Base-by-base conservation (phyloP, 2,329 filamentous ascomycete genomes). In the Pseudogymnoascus sp. region DNA sequence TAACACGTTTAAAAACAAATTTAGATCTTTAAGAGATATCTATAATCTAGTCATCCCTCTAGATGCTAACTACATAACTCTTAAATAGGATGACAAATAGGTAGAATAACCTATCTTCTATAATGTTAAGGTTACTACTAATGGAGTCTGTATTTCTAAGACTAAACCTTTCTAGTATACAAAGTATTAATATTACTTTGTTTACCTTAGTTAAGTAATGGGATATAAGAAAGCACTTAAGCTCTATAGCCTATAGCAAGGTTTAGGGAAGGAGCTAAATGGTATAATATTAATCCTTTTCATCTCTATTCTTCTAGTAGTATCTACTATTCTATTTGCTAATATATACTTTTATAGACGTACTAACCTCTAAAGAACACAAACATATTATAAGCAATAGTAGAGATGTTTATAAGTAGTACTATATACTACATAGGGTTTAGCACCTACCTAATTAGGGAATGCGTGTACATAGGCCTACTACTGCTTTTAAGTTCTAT, bases 131-230 rank as follows among this genome's bases (percentile, higher is more conserved):
- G 8, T 62, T 31, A 68, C 65, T 63, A 7, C 39, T 19, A 66
- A 39, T 60, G 60, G 64, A 61, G 43, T 70, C 48, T 43, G 60
- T 16, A 65, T 73, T 48, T 69, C 67, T 43, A 63, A 70, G 61
- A 68, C 66, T 14, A 67, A 68, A 62, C 39, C 63, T 23, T 70
- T 79, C 10, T 73, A 76, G 64, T 81, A 81, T 63, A 74, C 65
- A 63, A 78, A 79, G 71, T 74, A 23, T 74, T 73, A 28, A 75
- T 75, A 64, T 71, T 62, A 48, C 76, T 66, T 25, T 72, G 73
- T 64, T 75, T 77, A 61, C 75, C 69, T 69, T 75, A 72, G 45
- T 69, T 72, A 48, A 74, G 68, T 62, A 2, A 65, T 63, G 61
- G 63, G 68, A 16, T 71, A 65, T 66, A 45, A 63, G 63, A 72